phyloP scores from a whole-genome alignment of 2,329 filamentous ascomycete genomes.

The Diaporthe aspalathi region DNA sequence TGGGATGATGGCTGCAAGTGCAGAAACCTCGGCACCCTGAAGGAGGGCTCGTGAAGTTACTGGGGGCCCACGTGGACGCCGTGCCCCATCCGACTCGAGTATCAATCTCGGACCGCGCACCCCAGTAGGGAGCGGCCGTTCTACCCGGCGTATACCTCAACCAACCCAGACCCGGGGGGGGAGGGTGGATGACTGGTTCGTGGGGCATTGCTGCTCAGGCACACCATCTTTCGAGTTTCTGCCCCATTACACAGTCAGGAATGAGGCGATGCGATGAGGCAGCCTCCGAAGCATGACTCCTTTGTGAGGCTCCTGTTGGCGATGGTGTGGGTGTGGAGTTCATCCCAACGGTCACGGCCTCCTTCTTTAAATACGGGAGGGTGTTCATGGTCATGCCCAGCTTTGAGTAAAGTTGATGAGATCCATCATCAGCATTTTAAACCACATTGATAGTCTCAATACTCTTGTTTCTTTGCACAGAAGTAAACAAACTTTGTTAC shows the following conservation, averaged over 20 bases:
- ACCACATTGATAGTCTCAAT: slow-evolving; percentile 1
- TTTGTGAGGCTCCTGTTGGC: slow-evolving; percentile 24
- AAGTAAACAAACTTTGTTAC: slow-evolving; percentile 12
- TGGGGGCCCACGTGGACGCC: slow-evolving; percentile 3
- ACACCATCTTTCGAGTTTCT: slow-evolving; percentile 27
- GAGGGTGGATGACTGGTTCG: slow-evolving; percentile 19
- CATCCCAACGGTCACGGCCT: background rate
- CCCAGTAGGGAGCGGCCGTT: slow-evolving; percentile 16
- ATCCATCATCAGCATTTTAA: slow-evolving; percentile 15
- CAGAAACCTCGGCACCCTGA: background rate
- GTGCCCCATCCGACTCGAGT: slow-evolving; percentile 1
- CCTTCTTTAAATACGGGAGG: slow-evolving; percentile 25
- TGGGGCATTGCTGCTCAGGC: slow-evolving; percentile 33
- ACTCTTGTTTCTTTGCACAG: background rate
- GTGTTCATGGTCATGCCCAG: slow-evolving; percentile 19
- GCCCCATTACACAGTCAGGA: slow-evolving; percentile 33
- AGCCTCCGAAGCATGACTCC: slow-evolving; percentile 27
- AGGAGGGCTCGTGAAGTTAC: slow-evolving; percentile 16
- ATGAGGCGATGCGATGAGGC: slow-evolving; percentile 33
- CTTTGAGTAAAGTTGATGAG: slow-evolving; percentile 26
- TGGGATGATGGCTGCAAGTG: slow-evolving; percentile 26
- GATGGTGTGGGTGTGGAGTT: slow-evolving; percentile 16
- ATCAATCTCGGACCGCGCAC: slow-evolving; percentile 29
- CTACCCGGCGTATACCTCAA: slow-evolving; percentile 27
- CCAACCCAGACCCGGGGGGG: background rate